These are phyloP conservation scores for Sisymbrium irio DNA, from an alignment of 345 rosid genomes.

Conservation along the genomic window DNA sequence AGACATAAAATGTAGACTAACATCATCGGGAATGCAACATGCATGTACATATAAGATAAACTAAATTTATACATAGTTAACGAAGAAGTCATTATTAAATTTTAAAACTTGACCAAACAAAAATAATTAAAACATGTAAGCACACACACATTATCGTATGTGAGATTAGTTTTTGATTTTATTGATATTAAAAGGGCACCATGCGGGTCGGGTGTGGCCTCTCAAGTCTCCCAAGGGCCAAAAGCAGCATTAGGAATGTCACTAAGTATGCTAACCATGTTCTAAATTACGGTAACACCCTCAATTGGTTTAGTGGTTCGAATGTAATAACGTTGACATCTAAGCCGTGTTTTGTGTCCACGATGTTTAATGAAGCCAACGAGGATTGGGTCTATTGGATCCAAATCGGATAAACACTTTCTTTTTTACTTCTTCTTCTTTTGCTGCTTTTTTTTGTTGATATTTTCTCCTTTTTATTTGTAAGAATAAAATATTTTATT, in stretches of 20 bases:
- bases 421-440: neutral
- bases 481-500: neutral
- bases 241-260: constrained; percentile 18
- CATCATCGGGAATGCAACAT: constrained; percentile 24
- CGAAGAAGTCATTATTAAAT: constrained; percentile 5
- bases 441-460: neutral
- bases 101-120: constrained; percentile 16
- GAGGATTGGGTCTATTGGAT: constrained; percentile 32
- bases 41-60: constrained; percentile 20
- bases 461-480: neutral
- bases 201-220: constrained; percentile 17
- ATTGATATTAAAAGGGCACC: constrained; percentile 9
- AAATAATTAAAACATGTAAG: constrained; percentile 7
- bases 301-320: neutral
- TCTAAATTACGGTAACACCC: neutral
- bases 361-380: constrained; percentile 9
- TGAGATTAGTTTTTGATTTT: neutral
- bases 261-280: constrained; percentile 9
- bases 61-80: neutral
- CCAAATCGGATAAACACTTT: constrained; percentile 27
- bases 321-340: constrained; percentile 14
- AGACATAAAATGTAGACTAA: constrained; percentile 1
- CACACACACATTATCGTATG: constrained; percentile 26
- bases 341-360: constrained; percentile 12
- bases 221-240: constrained; percentile 27